These are phyloP conservation scores for Graphilbum fragrans DNA, from an alignment of 2,329 filamentous ascomycete species.

Conservation along the genomic window DNA sequence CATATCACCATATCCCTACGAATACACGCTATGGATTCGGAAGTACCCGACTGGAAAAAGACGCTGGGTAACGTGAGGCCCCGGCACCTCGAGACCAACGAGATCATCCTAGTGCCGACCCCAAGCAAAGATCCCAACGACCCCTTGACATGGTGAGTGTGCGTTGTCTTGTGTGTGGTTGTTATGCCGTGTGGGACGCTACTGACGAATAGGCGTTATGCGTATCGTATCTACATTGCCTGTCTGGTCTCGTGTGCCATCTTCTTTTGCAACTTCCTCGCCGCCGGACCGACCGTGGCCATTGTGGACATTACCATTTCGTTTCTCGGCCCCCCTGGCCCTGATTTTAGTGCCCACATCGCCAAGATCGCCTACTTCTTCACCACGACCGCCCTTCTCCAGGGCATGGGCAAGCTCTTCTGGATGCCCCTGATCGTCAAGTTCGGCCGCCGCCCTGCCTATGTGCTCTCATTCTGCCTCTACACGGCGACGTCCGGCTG, in stretches of 20 bases:
- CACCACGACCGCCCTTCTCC: constrained; percentile 34
- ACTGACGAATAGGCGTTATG: neutral
- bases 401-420: constrained; percentile 33
- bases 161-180: constrained; percentile 3
- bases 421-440: constrained; percentile 34
- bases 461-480: constrained; percentile 28
- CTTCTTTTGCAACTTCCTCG: constrained; percentile 43
- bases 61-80: constrained; percentile 30
- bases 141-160: constrained; percentile 42
- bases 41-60: too few relatives aligned
- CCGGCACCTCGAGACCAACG: constrained; percentile 27
- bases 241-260: constrained; percentile 37
- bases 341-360: constrained; percentile 21
- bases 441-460: constrained; percentile 29
- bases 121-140: constrained; percentile 38
- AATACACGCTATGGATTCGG: too few relatives aligned
- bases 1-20: too few relatives aligned
- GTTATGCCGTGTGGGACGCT: too few relatives aligned
- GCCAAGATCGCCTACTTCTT: constrained; percentile 39
- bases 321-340: constrained; percentile 23
- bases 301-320: constrained; percentile 34
- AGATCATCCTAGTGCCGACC: constrained; percentile 37
- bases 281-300: constrained; percentile 40
- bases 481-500: constrained; percentile 29
- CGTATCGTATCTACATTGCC: constrained; percentile 37